These are phyloP conservation scores for Eucalyptus leucophloia DNA, from an alignment of 345 rosid genomes.

Conservation along the genomic window DNA sequence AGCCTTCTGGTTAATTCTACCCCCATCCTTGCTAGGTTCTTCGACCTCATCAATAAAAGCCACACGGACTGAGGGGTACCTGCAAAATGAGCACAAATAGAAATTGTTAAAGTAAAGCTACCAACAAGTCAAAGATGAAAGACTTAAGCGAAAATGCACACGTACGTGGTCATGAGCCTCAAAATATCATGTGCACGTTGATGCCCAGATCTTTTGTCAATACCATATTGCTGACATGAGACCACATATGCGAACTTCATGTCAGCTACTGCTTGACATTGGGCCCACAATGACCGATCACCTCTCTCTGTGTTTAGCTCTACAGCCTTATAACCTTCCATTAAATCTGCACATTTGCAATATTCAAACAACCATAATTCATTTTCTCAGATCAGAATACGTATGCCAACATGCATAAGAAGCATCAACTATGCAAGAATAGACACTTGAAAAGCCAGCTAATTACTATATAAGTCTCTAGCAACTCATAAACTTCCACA, in stretches of 20 bases:
- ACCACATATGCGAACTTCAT: conserved; percentile 95
- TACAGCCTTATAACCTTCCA: conserved; percentile 94
- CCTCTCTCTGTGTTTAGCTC: conserved; percentile 67
- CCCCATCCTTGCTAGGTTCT: conserved; percentile 60
- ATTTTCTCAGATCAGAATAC: not conserved
- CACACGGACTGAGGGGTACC: conserved; percentile 97
- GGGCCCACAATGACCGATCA: conserved; percentile 73
- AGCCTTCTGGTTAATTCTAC: conserved; percentile 55
- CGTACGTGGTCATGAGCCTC: conserved; percentile 82
- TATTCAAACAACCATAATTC: not conserved
- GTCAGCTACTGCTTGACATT: conserved; percentile 97
- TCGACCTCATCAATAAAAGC: conserved; percentile 98
- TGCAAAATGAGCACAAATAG: conserved; percentile 14
- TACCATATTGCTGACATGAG: conserved; percentile 96
- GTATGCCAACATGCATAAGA: not conserved
- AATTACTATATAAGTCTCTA: not conserved
- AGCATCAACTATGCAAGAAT: not conserved
- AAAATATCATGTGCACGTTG: conserved; percentile 81
- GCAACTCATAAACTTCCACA: not conserved
- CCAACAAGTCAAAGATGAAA: not conserved
- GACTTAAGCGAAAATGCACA: not conserved
- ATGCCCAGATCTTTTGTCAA: conserved; percentile 78
- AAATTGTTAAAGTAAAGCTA: not conserved
- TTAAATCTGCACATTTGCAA: conserved; percentile 48
- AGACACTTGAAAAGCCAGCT: not conserved